Evolutionary conservation across 345 rosid genomes (phyloP), one percentile per base, ranked within the genome.

Genomic region (Toxicodendron radicans): DNA sequence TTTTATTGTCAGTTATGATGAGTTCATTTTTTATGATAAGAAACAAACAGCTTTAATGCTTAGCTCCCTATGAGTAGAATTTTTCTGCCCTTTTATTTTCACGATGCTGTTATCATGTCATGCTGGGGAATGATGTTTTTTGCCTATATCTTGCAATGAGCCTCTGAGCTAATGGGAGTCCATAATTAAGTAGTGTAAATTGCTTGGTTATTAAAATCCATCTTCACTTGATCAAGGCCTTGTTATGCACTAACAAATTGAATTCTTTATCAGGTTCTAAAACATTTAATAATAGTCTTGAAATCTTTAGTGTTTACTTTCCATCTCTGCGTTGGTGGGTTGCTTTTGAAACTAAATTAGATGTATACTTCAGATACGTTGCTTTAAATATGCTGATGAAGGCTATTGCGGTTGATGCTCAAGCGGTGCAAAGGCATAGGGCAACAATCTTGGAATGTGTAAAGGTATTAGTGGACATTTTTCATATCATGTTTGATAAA

Each of bases 371-470:
- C 89, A 95, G 97, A 79, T 95, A 89, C 82, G 99, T 95, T 83
- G 99, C 98, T 63, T 75, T 95, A 72, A 95, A 93, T 87, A 93
- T 95, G 95, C 88, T 95, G 82, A 95, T 86, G 97, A 95, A 77
- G 89, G 99, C 98, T 76, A 84, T 93, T 58, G 65, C 87, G 10
- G 92, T 93, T 73, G 99, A 90, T 82, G 85, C 93, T 73, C 97
- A 91, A 88, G 98, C 99, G 35, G 94, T 95, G 75, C 98, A 95
- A 78, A 91, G 98, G 83, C 98, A 95, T 77, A 89, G 98, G 70
- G 97, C 87, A 56, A 95, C 97, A 18, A 91, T 95, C 70, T 85
- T 95, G 90, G 98, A 95, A 86, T 95, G 99, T 85, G 99, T 95
- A 52, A 95, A 95, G 98, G 99, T 95, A 88, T 73, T 75, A 64